Evolutionary conservation across 2,329 filamentous ascomycete species (phyloP), one percentile per base, ranked within the genome.

Genomic region (Neophaeococcomyces aloes): DNA sequence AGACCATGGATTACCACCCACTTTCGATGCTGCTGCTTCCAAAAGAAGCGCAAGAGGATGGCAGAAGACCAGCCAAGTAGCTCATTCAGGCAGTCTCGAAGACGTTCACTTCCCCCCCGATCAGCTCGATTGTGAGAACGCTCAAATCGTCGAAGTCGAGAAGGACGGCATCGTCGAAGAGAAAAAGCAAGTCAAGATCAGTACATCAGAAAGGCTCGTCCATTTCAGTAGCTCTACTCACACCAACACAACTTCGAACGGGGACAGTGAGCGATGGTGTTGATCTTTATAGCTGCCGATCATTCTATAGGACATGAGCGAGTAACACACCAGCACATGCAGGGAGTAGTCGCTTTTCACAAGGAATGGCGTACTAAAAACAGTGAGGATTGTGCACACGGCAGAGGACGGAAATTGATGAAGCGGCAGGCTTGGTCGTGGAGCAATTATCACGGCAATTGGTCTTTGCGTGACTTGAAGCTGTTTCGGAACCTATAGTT

Each of bases 1-100:
- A 7, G 48, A 46, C 41, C 43, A 36, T 19, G 44, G 42, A 21
- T 33, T 54, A 18, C 21, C 46, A 18, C 49, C 52, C 10, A 54
- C 52, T 4, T 23, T 49, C 29, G 34, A 27, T 38, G 40, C 48
- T 21, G 33, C 42, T 11, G 13, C 19, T 27, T 25, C 44, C 25
- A 19, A 27, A 27, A 19, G 10, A 51, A 51, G 42, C 47, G 45
- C n/a, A 38, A 38, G 18, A 19, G 19, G 11, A 25, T 19, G 25
- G 13, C 11, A 19, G 10, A n/a, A 6, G 35, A 38, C n/a, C 13
- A 10, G 13, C 8, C 7, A 13, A n/a, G 21, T 13, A 38, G 18
- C 19, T 17, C 11, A 5, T n/a, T 7, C 17, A 11, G 18, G 7
- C 4, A n/a, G 11, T 18, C 33, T 35, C 33, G 19, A 17, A 18